Evolutionary conservation across 305 asterid species (phyloP), one percentile per base, ranked within the genome.

Genomic region (Caryopteris hybrid): DNA sequence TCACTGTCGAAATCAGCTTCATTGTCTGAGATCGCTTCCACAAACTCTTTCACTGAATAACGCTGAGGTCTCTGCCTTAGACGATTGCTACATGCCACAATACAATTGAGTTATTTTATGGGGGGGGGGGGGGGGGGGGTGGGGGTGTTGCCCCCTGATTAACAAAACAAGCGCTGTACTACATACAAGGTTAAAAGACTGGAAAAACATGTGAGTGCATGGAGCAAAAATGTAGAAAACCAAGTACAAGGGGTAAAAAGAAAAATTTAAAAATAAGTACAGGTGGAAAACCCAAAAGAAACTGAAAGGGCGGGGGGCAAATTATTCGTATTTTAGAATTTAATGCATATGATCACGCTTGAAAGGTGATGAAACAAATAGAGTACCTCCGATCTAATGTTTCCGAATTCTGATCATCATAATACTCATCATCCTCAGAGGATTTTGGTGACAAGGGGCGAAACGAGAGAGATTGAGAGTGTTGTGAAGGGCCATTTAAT

Each of bases 21-120:
- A 23, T 80, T 76, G 61, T 94, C 96, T 23, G 96, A 88, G 72
- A 83, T 79, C 42, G 79, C 96, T 66, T 91, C 99, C 57, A 86
- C 86, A 51, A 83, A 91, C 59, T 91, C 97, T 51, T 68, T 74
- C 66, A 78, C 86, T 9, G 97, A 88, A 76, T 90, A 91, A 45
- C 96, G 83, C 74, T 87, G 88, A 72, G 98, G 97, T 82, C 94
- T 91, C 86, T 89, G 98, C 80, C 95, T 86, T 54, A 78, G 76
- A 3, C 98, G 96, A 77, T 84, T 78, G 72, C 98, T 95, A 73
- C 71, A 80, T 7, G 64, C 64, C 67, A 78, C 61, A 61, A 69
- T 61, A 73, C 23, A 73, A 58, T 48, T 64, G 53, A 66, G 74
- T 76, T 27, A 73, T 39, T 60, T 50, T 3, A 64, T 1, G 4